Evolutionary conservation across 495 filamentous ascomycete species (phyloP).

Genomic region (Podospora bellae-mahoneyi): DNA sequence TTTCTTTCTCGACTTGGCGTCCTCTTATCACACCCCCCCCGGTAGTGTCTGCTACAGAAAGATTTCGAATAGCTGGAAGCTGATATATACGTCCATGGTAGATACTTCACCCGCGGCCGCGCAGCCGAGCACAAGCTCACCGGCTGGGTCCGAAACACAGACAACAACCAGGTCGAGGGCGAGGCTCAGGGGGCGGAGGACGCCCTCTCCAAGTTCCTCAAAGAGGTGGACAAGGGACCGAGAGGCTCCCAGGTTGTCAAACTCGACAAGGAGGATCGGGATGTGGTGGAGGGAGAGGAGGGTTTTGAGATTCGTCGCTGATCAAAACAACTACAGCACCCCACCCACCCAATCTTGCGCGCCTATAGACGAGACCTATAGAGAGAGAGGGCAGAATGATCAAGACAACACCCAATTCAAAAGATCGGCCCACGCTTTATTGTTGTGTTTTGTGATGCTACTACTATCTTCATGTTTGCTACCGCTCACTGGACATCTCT

Average conservation of each 20-base stretch:
- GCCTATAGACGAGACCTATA: too few relatives aligned
- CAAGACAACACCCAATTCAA: too few relatives aligned
- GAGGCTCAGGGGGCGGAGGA: slow-evolving; percentile 76
- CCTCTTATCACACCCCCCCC: not conserved
- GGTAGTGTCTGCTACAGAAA: too few relatives aligned
- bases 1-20: not conserved
- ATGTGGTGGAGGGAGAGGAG: slow-evolving; percentile 58
- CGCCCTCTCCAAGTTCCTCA: slow-evolving; percentile 63
- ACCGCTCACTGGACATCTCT: not conserved
- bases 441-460: too few relatives aligned
- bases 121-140: slow-evolving; percentile 64
- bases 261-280: slow-evolving; percentile 65
- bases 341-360: not conserved
- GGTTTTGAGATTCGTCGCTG: slow-evolving; percentile 56
- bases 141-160: slow-evolving; percentile 76
- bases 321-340: not conserved
- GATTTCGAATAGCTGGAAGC: too few relatives aligned
- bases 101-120: slow-evolving; percentile 67
- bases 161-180: slow-evolving; percentile 76
- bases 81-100: slow-evolving; percentile 25
- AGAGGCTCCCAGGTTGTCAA: slow-evolving; percentile 62
- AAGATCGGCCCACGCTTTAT: too few relatives aligned
- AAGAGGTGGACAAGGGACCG: slow-evolving; percentile 74
- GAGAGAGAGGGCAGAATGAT: too few relatives aligned
- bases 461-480: too few relatives aligned